Percentiles rank a stretch among this genome's conserved stretches.
Evolutionary conservation across 2,329 filamentous ascomycete genomes (phyloP).

Genomic region (Colletotrichum filicis): DNA sequence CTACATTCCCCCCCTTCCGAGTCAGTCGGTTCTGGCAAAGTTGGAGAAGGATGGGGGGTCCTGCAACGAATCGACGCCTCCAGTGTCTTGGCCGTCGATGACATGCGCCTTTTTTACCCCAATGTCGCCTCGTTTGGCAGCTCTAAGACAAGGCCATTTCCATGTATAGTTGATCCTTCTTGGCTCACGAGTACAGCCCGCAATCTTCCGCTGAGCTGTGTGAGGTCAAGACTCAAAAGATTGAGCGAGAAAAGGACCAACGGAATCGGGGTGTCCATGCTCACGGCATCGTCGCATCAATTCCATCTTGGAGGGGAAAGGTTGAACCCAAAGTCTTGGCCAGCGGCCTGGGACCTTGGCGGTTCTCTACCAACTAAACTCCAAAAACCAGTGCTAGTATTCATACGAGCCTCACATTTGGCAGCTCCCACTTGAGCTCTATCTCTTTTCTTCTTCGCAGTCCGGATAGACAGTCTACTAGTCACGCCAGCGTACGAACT

Average conservation of each 20-base stretch:
- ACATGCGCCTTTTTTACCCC: conserved; percentile 10
- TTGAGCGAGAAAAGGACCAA: conserved; percentile 20
- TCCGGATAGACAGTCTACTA: background rate
- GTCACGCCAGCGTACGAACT: background rate
- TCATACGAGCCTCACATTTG: background rate
- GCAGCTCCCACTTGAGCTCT: background rate
- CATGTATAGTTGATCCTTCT: conserved; percentile 31
- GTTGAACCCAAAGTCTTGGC: conserved; percentile 22
- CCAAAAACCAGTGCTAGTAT: background rate
- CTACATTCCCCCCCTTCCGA: conserved; percentile 27
- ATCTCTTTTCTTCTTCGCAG: background rate
- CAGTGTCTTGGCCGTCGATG: conserved; percentile 18
- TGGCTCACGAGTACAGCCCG: conserved; percentile 18
- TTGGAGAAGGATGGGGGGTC: conserved; percentile 18
- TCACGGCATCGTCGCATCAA: conserved; percentile 12
- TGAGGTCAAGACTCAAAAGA: conserved; percentile 1
- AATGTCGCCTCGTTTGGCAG: conserved; percentile 28
- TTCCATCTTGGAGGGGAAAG: conserved; percentile 3
- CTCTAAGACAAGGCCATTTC: conserved; percentile 23
- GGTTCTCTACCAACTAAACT: conserved; percentile 1
- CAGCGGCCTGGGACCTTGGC: background rate
- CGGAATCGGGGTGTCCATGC: background rate
- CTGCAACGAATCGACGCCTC: conserved; percentile 14
- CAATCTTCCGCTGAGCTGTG: conserved; percentile 29
- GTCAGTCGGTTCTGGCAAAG: conserved; percentile 23